Percentiles rank a stretch among this genome's conserved stretches.
Conservation (phyloP, 2,329 filamentous ascomycete species). For the Coccinonectria pachysandricola region DNA sequence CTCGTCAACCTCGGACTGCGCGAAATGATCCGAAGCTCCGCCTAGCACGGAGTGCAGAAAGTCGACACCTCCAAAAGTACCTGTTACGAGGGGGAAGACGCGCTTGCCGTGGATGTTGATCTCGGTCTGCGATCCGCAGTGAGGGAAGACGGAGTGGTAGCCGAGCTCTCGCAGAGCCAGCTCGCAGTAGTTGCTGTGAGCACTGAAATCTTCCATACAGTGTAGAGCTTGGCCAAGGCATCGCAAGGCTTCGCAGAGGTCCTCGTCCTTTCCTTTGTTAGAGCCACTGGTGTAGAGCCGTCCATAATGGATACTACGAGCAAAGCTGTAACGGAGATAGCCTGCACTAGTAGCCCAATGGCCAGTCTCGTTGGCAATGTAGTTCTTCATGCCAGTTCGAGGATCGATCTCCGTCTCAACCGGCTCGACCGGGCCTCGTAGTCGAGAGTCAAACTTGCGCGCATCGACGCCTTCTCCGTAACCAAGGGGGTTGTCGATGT, state of each 20-base stretch:
- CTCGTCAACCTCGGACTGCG: constrained; percentile 75
- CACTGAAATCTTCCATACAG: constrained; percentile 69
- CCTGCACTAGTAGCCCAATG: constrained; percentile 84
- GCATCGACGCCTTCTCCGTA: constrained; percentile 85
- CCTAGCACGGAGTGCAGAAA: constrained; percentile 71
- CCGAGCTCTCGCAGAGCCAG: constrained; percentile 66
- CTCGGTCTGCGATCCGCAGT: constrained; percentile 57
- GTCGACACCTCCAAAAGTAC: constrained; percentile 68
- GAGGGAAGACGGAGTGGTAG: constrained; percentile 70
- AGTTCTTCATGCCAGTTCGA: constrained; percentile 95
- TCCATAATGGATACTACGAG: constrained; percentile 66
- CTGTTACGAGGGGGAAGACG: constrained; percentile 67
- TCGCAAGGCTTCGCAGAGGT: constrained; percentile 70
- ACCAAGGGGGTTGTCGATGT: constrained; percentile 69
- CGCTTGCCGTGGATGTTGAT: constrained; percentile 52
- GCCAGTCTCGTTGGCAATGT: constrained; percentile 84
- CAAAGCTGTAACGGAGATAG: constrained; percentile 69
- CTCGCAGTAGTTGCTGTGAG: constrained; percentile 78
- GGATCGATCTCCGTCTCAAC: constrained; percentile 64
- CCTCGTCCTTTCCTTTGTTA: constrained; percentile 56
- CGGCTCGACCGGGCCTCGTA: constrained; percentile 67
- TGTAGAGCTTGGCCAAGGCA: constrained; percentile 69
- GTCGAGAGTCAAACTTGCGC: constrained; percentile 65
- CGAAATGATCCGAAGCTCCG: constrained; percentile 75
- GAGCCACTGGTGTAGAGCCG: constrained; percentile 62